phyloP scores from a whole-genome alignment of 495 filamentous ascomycete genomes.

The Aspergillus haitiensis region DNA sequence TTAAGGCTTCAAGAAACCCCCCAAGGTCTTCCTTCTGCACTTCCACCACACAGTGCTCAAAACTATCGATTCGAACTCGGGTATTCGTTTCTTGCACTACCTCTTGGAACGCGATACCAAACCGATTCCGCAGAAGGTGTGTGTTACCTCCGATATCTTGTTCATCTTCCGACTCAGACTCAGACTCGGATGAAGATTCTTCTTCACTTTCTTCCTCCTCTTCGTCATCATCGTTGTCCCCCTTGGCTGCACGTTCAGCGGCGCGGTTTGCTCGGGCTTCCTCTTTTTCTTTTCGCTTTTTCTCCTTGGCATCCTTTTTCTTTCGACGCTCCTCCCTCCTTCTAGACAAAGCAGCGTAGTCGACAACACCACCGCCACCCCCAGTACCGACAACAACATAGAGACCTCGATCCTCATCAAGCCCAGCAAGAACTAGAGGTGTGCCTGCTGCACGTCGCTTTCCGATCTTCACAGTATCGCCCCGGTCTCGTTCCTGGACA shows the following conservation, averaged over 20 bases:
- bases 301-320: conserved; percentile 58
- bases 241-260: conserved; percentile 46
- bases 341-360: conserved; percentile 62
- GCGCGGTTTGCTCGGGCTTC: conserved; percentile 54
- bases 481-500: conserved; percentile 80
- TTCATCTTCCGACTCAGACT: conserved; percentile 60
- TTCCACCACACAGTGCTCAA: conserved; percentile 96
- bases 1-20: conserved; percentile 87
- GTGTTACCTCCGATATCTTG: conserved; percentile 54
- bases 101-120: conserved; percentile 94
- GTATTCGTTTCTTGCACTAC: conserved; percentile 90
- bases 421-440: conserved; percentile 82
- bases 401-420: conserved; percentile 84
- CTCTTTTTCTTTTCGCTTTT: conserved; percentile 62
- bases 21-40: conserved; percentile 92
- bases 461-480: conserved; percentile 66
- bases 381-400: conserved; percentile 92
- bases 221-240: conserved; percentile 60
- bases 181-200: conserved; percentile 55
- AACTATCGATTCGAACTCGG: conserved; percentile 88
- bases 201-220: conserved; percentile 57
- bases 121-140: conserved; percentile 76
- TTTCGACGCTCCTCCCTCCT: conserved; percentile 63
- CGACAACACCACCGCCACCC: conserved; percentile 62
- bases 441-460: conserved; percentile 59